Base-by-base conservation (phyloP, 177 flowering plant species). In the Telopea speciosissima region DNA sequence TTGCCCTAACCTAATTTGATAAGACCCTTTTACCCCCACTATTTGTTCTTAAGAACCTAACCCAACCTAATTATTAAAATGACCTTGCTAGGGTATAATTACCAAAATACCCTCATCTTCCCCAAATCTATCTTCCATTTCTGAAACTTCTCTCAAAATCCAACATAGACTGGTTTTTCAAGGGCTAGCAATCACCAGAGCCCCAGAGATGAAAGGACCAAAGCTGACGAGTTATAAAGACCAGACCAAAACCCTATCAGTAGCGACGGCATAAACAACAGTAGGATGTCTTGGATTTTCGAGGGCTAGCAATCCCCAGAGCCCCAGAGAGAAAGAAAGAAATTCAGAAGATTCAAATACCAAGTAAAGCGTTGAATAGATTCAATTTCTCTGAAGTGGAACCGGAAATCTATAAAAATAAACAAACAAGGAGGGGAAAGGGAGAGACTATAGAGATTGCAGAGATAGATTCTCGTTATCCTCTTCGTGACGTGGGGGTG, bases 201-300 rank as follows among this genome's bases (percentile, higher is more conserved):
- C 56, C 6, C 24, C 23, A 25, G 24, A 56, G 16, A 22, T 6
- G 17, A 56, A 7, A 22, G 8, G 28, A 33, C 17, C 23, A 36
- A 58, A 3, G 3, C 25, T 56, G 2, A 4, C 5, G 44, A 13
- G 31, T n/a, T 33, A 31, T 23, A 13, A 54, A 11, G 26, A 68
- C 26, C 19, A 62, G 66, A 70, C 62, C 59, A 49, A 62, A 70
- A 62, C 72, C 72, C 72, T 70, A 70, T 33, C 65, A n/a, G n/a
- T 31, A 36, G 22, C 59, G 24, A 3, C 24, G 19, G 14, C 71
- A 56, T 5, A 33, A 67, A 25, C 13, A 0, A 67, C 21, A 44
- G 36, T 9, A 12, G 31, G 17, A 22, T 49, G 24, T 24, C 69
- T 67, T 36, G 24, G 33, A 26, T 68, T 56, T 58, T 3, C 21